phyloP scores from a whole-genome alignment of 2,329 filamentous ascomycete species.

The Aspergillus neotritici region DNA sequence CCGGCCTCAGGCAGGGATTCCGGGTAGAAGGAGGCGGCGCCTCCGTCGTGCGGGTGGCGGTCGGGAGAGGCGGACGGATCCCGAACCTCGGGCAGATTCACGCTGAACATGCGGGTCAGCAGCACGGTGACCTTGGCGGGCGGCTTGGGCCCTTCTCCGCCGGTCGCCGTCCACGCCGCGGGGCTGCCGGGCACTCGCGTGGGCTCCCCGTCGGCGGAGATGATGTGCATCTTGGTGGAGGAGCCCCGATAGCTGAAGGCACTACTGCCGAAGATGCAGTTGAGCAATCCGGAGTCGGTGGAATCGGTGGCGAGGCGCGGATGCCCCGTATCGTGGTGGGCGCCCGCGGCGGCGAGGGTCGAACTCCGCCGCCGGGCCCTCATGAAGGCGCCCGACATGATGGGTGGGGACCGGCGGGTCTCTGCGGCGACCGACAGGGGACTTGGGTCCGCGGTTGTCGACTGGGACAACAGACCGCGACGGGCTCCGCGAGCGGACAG shows the following conservation, averaged over 20 bases:
- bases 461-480: constrained; percentile 30
- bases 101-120: constrained; percentile 56
- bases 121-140: constrained; percentile 49
- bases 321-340: constrained; percentile 30
- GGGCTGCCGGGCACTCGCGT: too few species aligned
- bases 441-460: constrained; percentile 30
- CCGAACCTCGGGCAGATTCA: constrained; percentile 46
- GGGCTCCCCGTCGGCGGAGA: constrained; percentile 39
- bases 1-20: constrained; percentile 31
- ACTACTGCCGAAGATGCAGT: constrained; percentile 57
- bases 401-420: constrained; percentile 28
- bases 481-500: constrained; percentile 30
- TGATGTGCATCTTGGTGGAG: constrained; percentile 56
- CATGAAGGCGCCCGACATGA: constrained; percentile 35
- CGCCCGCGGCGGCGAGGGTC: constrained; percentile 36
- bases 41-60: constrained; percentile 18
- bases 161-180: too few species aligned
- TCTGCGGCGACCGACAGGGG: constrained; percentile 29
- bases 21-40: constrained; percentile 26
- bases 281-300: constrained; percentile 49
- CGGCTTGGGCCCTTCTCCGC: constrained; percentile 32
- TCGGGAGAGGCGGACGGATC: constrained; percentile 29
- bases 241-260: constrained; percentile 54
- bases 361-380: constrained; percentile 42
- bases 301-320: constrained; percentile 41